Conservation (phyloP, 2,329 filamentous ascomycete genomes). For the Trichophyton benhamiae region DNA sequence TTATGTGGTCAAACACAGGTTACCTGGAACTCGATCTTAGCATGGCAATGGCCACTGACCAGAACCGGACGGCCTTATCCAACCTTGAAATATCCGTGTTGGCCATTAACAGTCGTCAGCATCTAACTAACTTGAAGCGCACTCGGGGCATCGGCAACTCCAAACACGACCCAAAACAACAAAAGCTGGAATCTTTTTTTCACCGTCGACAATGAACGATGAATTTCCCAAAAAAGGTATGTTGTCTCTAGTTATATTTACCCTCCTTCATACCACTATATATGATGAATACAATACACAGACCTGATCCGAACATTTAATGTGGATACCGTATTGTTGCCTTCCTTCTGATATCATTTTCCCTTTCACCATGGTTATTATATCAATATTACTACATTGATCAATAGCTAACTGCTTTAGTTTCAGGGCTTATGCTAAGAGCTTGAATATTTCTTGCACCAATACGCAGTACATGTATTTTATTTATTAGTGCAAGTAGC, state of each 20-base stretch:
- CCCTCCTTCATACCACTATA: conserved; percentile 30
- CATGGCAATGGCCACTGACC: too few species aligned
- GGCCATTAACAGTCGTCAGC: conserved; percentile 55
- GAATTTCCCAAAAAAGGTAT: conserved; percentile 8
- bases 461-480: too few species aligned
- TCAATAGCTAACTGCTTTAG: not conserved
- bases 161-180: conserved; percentile 61
- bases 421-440: not conserved
- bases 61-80: not conserved
- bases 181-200: conserved; percentile 67
- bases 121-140: conserved; percentile 62
- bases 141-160: conserved; percentile 72
- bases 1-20: conserved; percentile 55
- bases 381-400: not conserved
- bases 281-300: conserved; percentile 45
- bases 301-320: conserved; percentile 52
- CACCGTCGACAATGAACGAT: conserved; percentile 18
- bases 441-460: not conserved
- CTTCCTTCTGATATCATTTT: conserved; percentile 12
- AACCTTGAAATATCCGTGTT: conserved; percentile 36
- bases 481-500: too few species aligned
- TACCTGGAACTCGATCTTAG: conserved; percentile 40
- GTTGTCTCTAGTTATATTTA: conserved; percentile 10
- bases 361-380: not conserved
- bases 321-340: conserved; percentile 32